phyloP scores from a whole-genome alignment of 139 green algal genomes.

The Chlorella sp. region DNA sequence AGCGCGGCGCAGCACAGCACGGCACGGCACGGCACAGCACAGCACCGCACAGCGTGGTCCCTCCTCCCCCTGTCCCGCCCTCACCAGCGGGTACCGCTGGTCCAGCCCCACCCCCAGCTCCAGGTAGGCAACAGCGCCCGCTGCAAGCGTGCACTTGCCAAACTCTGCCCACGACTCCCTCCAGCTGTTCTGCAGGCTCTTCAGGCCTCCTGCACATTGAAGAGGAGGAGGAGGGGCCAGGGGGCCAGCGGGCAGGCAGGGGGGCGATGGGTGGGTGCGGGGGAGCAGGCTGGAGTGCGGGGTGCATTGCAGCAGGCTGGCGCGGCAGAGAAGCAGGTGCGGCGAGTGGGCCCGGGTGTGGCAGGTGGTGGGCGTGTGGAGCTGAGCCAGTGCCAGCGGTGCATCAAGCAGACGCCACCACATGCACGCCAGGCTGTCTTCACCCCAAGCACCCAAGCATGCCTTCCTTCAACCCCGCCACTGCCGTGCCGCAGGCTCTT shows the following conservation, averaged over 20 bases:
- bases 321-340: neutral
- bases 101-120: slow-evolving; percentile 3
- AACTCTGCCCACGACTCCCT: neutral
- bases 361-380: neutral
- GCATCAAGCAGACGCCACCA: no score
- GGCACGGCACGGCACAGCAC: no score
- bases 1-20: no score
- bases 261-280: neutral
- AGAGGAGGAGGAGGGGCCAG: neutral
- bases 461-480: no score
- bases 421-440: no score
- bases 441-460: no score
- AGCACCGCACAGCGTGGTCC: no score
- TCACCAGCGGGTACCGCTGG: slow-evolving; percentile 3
- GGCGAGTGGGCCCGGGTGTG: neutral
- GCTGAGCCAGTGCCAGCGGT: no score
- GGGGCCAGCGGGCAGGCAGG: no score
- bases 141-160: neutral
- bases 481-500: no score
- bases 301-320: neutral
- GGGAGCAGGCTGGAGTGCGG: neutral
- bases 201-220: neutral
- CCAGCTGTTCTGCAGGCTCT: neutral
- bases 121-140: neutral
- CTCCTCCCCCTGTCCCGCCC: neutral